These are phyloP conservation scores for Cystobasidium slooffiae DNA, from an alignment of 1,284 basidiomycete genomes.

Conservation along the genomic window DNA sequence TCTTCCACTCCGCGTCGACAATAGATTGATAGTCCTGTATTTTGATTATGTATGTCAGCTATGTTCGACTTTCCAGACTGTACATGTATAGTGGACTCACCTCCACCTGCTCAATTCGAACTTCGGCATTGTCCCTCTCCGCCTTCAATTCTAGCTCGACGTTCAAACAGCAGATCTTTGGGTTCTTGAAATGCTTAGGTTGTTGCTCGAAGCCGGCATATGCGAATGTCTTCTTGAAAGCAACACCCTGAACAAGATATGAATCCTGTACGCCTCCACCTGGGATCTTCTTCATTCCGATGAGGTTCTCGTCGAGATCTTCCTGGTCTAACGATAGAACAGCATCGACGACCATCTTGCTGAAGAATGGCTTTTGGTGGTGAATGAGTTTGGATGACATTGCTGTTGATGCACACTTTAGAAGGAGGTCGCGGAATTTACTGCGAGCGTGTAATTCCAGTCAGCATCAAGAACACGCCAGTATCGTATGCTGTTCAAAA, in stretches of 20 bases:
- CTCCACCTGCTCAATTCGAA: conserved; percentile 92
- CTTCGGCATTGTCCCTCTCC: conserved; percentile 99
- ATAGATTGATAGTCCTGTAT: conserved; percentile 90
- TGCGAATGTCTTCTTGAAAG: conserved; percentile 99
- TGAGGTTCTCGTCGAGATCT: conserved; percentile 93
- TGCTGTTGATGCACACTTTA: conserved; percentile 96
- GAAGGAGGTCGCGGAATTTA: conserved; percentile 86
- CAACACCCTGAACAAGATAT: conserved; percentile 81
- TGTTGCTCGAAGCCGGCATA: conserved; percentile 99
- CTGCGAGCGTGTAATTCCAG: conserved; percentile 59
- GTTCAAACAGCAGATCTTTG: conserved; percentile 91
- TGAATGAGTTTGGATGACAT: conserved; percentile 99
- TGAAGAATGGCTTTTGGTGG: conserved; percentile 98
- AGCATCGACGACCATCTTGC: conserved; percentile 97
- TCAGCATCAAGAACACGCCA: background rate
- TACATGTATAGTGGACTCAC: conserved; percentile 46
- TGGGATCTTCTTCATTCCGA: conserved; percentile 98
- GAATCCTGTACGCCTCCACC: conserved; percentile 96
- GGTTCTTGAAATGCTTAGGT: conserved; percentile 88
- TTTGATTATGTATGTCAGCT: background rate
- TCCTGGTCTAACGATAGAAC: conserved; percentile 89
- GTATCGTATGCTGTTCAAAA: background rate
- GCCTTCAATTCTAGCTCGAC: conserved; percentile 99
- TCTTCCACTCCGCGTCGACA: conserved; percentile 99
- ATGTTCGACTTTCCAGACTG: background rate